A percentile compares a stretch with the other conserved stretches of the same genome.
These are phyloP conservation scores for Gastroboletus turbinatus DNA, from an alignment of 1,284 basidiomycete species.

Conservation along the genomic window DNA sequence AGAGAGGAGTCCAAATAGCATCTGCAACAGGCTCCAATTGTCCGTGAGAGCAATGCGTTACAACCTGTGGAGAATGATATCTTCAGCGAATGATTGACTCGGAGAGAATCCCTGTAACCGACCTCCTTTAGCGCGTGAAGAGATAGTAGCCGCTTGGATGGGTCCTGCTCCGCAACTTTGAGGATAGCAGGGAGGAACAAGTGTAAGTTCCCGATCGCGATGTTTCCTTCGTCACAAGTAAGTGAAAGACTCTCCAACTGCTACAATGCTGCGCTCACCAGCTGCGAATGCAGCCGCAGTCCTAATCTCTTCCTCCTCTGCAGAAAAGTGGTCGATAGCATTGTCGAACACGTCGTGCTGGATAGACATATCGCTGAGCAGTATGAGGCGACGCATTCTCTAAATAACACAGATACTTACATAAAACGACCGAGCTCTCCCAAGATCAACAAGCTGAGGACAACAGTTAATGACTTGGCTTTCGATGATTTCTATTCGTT, in stretches of 20 bases:
- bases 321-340: conserved; percentile 72
- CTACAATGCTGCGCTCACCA: conserved; percentile 45
- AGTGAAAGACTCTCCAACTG: conserved; percentile 1
- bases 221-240: conserved; percentile 64
- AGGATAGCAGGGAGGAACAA: conserved; percentile 86
- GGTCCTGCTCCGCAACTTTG: conserved; percentile 74
- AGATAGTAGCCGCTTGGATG: conserved; percentile 79
- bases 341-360: conserved; percentile 75
- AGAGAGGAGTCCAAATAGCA: conserved; percentile 86
- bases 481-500: conserved; percentile 56
- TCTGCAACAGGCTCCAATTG: conserved; percentile 87
- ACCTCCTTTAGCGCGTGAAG: conserved; percentile 94
- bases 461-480: conserved; percentile 62
- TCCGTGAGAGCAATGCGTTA: conserved; percentile 82
- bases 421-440: conserved; percentile 89
- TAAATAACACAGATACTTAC: conserved; percentile 44
- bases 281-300: conserved; percentile 91
- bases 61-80: conserved; percentile 55
- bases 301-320: conserved; percentile 80
- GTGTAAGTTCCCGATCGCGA: conserved; percentile 88
- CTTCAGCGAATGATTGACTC: not conserved
- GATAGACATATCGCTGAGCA: conserved; percentile 73
- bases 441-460: conserved; percentile 83
- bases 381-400: conserved; percentile 5
- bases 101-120: conserved; percentile 4